Conservation (phyloP, 306 rosid genomes). For the Luffa acutangula region DNA sequence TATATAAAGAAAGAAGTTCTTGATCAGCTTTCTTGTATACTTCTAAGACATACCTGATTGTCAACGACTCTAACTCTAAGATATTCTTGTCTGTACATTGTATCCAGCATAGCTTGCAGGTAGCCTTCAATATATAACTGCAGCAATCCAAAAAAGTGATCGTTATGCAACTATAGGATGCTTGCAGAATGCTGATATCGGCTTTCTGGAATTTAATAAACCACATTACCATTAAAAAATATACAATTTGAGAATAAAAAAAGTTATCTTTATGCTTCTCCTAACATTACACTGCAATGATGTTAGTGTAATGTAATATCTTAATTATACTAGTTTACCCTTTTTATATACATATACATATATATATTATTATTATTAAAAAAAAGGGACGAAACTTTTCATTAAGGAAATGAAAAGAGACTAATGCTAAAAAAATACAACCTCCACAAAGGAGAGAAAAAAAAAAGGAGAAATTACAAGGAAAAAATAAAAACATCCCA, state of each 20-base stretch:
- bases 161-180: neutral
- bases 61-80: conserved; percentile 83
- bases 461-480: too few relatives aligned
- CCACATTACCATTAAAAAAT: neutral
- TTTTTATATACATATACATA: too few relatives aligned
- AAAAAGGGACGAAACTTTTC: too few relatives aligned
- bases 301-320: neutral
- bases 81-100: conserved; percentile 80
- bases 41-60: conserved; percentile 47
- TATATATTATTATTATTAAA: too few relatives aligned
- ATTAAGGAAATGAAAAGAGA: too few relatives aligned
- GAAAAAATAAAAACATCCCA: too few relatives aligned
- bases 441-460: too few relatives aligned
- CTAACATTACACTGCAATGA: neutral
- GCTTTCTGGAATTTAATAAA: neutral
- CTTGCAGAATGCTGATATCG: neutral
- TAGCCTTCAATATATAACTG: conserved; percentile 97
- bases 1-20: neutral
- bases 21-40: conserved; percentile 8
- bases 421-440: too few relatives aligned
- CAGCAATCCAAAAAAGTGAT: conserved; percentile 22
- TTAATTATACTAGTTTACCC: neutral
- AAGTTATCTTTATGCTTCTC: neutral
- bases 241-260: neutral
- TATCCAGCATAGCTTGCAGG: conserved; percentile 95